phyloP scores from a whole-genome alignment of 345 rosid species.

The Brassica carinata region DNA sequence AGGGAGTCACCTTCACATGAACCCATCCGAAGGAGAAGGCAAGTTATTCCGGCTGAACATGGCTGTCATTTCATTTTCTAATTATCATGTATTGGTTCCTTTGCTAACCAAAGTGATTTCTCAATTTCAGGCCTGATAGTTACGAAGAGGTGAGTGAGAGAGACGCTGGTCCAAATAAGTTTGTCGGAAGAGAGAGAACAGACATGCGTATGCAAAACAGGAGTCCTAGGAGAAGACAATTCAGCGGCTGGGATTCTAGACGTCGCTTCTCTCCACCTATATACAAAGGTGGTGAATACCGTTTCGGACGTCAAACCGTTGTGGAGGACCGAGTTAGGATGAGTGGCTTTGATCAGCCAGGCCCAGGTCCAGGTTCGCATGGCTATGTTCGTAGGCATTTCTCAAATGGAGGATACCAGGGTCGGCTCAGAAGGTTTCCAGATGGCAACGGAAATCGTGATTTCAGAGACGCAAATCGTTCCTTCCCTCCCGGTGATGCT shows the following conservation, averaged over 20 bases:
- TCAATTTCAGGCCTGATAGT: conserved; percentile 47
- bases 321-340: conserved; percentile 41
- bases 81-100: background rate
- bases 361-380: conserved; percentile 13
- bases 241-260: conserved; percentile 42
- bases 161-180: conserved; percentile 30
- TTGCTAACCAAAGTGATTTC: background rate
- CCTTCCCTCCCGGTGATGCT: conserved; percentile 29
- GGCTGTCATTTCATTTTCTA: background rate
- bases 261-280: conserved; percentile 41
- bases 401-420: conserved; percentile 41
- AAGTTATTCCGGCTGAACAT: conserved; percentile 14
- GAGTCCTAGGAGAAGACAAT: conserved; percentile 45
- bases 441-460: conserved; percentile 30
- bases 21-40: conserved; percentile 48
- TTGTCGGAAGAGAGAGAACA: conserved; percentile 46
- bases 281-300: conserved; percentile 29
- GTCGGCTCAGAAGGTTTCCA: conserved; percentile 46
- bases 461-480: conserved; percentile 18
- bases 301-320: conserved; percentile 39
- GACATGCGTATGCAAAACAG: conserved; percentile 38
- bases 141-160: conserved; percentile 34
- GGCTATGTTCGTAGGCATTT: conserved; percentile 46
- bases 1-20: conserved; percentile 37
- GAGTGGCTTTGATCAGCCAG: conserved; percentile 38